phyloP scores from a whole-genome alignment of 2,329 filamentous ascomycete genomes.

The Rasamsonia emersonii region DNA sequence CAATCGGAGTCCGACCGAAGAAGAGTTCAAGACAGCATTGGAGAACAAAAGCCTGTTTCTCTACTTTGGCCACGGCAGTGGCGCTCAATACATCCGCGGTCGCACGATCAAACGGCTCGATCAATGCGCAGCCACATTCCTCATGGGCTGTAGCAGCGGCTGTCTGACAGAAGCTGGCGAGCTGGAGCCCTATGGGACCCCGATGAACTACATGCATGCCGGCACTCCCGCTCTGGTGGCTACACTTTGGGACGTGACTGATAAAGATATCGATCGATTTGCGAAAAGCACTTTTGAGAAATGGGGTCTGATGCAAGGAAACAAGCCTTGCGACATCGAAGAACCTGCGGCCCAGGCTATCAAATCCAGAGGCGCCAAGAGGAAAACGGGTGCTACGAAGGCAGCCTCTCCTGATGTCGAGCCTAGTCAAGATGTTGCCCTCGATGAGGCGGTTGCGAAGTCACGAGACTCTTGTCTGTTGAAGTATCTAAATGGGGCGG shows the following conservation, averaged over 20 bases:
- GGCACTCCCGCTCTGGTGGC: slow-evolving; percentile 80
- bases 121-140: slow-evolving; percentile 70
- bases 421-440: slow-evolving; percentile 35
- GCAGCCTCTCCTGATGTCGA: slow-evolving; percentile 23
- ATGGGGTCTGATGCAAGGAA: slow-evolving; percentile 66
- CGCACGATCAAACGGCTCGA: slow-evolving; percentile 72
- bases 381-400: slow-evolving; percentile 10
- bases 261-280: slow-evolving; percentile 93
- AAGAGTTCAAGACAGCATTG: slow-evolving; percentile 64
- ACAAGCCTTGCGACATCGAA: slow-evolving; percentile 12
- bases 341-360: slow-evolving; percentile 20
- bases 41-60: slow-evolving; percentile 63
- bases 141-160: slow-evolving; percentile 92
- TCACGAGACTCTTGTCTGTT: slow-evolving; percentile 75
- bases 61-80: slow-evolving; percentile 95
- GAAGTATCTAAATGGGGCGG: slow-evolving; percentile 85
- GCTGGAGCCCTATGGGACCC: slow-evolving; percentile 84
- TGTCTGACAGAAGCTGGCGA: slow-evolving; percentile 71
- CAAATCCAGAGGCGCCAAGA: slow-evolving; percentile 18
- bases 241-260: slow-evolving; percentile 96
- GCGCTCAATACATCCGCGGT: slow-evolving; percentile 85
- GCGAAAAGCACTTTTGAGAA: slow-evolving; percentile 68
- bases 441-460: slow-evolving; percentile 73
- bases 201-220: slow-evolving; percentile 84
- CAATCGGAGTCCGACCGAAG: slow-evolving; percentile 62